Evolutionary conservation across 2,329 filamentous ascomycete species (phyloP).

Genomic region (Colletotrichum theobromicola): DNA sequence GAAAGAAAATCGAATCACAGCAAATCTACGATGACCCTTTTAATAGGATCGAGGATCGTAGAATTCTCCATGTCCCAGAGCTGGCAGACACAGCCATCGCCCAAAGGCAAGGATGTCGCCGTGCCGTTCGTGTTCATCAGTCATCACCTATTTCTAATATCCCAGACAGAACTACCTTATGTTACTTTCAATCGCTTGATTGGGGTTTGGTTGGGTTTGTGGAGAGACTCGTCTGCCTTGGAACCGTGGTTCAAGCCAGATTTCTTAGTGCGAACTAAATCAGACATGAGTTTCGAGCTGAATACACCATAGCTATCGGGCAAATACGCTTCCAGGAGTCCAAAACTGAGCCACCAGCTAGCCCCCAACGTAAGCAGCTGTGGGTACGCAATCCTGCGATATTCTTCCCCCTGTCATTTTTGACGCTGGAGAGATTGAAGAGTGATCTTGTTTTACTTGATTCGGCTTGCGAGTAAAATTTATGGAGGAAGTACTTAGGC

Average conservation of each 20-base stretch:
- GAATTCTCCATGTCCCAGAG: rapidly evolving
- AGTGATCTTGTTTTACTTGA: neutral
- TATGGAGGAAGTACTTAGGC: neutral
- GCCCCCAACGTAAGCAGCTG: neutral
- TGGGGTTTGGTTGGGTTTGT: neutral
- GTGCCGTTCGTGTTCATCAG: neutral
- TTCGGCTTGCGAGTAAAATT: rapidly evolving
- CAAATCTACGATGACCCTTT: neutral
- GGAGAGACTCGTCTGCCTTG: neutral
- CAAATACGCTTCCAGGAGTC: neutral
- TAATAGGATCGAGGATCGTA: neutral
- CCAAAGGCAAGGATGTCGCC: neutral
- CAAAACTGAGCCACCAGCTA: neutral
- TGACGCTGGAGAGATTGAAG: neutral
- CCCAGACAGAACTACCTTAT: neutral
- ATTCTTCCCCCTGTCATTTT: neutral
- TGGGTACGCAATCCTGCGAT: neutral
- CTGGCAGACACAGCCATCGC: neutral
- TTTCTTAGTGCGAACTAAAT: neutral
- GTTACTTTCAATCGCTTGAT: neutral
- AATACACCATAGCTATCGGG: neutral
- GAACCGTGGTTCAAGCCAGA: neutral
- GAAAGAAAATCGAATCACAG: neutral
- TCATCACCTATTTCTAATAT: neutral
- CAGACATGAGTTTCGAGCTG: neutral